phyloP scores from a whole-genome alignment of 2,329 filamentous ascomycete genomes.

The Tolypocladium guangdongense region DNA sequence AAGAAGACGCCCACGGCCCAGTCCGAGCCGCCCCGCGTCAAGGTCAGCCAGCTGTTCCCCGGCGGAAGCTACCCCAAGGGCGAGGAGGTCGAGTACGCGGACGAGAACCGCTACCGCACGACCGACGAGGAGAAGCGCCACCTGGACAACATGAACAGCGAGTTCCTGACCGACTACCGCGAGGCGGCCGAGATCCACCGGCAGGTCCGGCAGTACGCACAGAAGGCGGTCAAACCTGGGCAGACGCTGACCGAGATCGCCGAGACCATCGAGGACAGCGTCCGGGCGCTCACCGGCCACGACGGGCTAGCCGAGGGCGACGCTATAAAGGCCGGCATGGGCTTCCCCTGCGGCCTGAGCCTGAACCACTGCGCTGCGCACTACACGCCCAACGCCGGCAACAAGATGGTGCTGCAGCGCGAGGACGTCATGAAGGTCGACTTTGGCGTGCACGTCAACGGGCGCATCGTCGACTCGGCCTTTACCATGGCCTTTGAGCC shows the following conservation, averaged over 20 bases:
- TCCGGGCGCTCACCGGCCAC: constrained; percentile 67
- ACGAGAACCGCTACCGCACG: constrained; percentile 68
- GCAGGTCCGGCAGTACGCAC: constrained; percentile 74
- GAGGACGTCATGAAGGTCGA: constrained; percentile 77
- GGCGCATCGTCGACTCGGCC: constrained; percentile 70
- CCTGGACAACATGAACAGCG: constrained; percentile 69
- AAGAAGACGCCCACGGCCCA: constrained; percentile 68
- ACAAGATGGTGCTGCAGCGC: constrained; percentile 61
- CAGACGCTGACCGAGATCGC: constrained; percentile 73
- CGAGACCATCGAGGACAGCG: constrained; percentile 76
- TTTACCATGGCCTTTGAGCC: constrained; percentile 71
- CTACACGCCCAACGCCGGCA: constrained; percentile 79
- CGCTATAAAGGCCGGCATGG: constrained; percentile 68
- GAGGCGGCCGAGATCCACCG: constrained; percentile 83
- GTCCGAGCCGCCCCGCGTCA: constrained; percentile 61
- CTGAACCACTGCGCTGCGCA: constrained; percentile 80
- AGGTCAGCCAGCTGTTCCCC: constrained; percentile 62
- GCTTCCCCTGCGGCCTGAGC: constrained; percentile 75
- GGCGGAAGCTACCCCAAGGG: constrained; percentile 63
- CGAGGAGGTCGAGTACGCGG: constrained; percentile 64
- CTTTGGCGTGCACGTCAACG: constrained; percentile 72
- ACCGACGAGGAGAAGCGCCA: constrained; percentile 77
- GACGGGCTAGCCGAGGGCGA: constrained; percentile 69
- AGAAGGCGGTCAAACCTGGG: constrained; percentile 71
- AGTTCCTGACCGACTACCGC: constrained; percentile 72